Evolutionary conservation across 1,139 yeast genomes (phyloP).

Genomic region (Yamadazyma atlantica): DNA sequence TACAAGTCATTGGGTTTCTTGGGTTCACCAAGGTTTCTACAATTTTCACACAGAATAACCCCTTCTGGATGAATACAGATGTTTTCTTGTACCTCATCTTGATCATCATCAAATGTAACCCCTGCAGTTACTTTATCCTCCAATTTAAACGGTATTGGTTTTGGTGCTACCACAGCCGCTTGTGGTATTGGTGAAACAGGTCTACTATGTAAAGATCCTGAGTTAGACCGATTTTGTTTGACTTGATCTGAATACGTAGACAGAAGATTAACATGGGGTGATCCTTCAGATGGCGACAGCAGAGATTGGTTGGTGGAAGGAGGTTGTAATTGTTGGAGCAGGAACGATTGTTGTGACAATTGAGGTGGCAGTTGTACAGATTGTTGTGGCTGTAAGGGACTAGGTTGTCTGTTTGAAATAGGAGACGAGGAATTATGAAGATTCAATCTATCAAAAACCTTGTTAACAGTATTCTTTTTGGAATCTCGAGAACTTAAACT

Average conservation of each 20-base stretch:
- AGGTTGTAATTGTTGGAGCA: not conserved
- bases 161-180: slow-evolving; percentile 8
- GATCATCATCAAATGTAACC: not conserved
- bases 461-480: slow-evolving; percentile 6
- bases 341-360: not conserved
- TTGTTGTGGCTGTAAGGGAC: not conserved
- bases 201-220: slow-evolving; percentile 21
- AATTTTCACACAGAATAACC: slow-evolving; percentile 6
- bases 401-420: not conserved
- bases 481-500: slow-evolving; percentile 12
- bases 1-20: slow-evolving; percentile 11
- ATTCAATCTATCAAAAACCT: slow-evolving; percentile 8
- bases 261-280: slow-evolving; percentile 18
- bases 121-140: not conserved
- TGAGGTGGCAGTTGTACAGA: slow-evolving; percentile 2
- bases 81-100: slow-evolving; percentile 1
- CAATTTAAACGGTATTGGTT: slow-evolving; percentile 5
- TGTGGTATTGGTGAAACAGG: slow-evolving; percentile 25
- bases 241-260: slow-evolving; percentile 37
- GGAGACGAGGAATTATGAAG: not conserved
- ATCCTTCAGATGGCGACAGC: slow-evolving; percentile 11
- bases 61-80: slow-evolving; percentile 3
- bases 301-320: slow-evolving; percentile 7
- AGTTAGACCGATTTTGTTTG: slow-evolving; percentile 33
- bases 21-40: slow-evolving; percentile 1